A percentile compares a stretch with the other conserved stretches of the same genome.
Conservation (phyloP, 78 protist species). For the Tieghemostelium lacteum region DNA sequence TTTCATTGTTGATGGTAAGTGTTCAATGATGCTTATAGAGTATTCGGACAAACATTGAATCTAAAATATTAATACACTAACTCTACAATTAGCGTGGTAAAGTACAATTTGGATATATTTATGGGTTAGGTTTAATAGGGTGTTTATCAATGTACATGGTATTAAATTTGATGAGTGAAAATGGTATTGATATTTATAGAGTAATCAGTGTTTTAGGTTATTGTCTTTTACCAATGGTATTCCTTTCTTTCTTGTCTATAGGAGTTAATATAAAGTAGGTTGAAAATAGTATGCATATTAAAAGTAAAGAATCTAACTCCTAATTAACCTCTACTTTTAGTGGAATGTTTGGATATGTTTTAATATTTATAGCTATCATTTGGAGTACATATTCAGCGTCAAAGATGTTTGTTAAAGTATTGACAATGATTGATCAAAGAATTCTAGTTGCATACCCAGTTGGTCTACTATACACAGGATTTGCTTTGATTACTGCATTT, state of each 20-base stretch:
- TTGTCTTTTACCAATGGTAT: conserved; percentile 94
- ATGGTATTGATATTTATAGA: conserved; percentile 69
- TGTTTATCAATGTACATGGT: conserved; percentile 87
- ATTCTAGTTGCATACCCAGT: conserved; percentile 92
- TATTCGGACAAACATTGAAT: not conserved
- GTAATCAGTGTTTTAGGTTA: conserved; percentile 92
- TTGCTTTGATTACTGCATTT: conserved; percentile 91
- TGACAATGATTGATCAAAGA: conserved; percentile 83
- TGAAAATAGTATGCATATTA: not conserved
- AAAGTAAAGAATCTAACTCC: not conserved
- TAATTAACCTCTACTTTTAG: conserved; percentile 13
- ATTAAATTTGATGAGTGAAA: conserved; percentile 81
- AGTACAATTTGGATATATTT: conserved; percentile 94
- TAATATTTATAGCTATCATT: conserved; percentile 55
- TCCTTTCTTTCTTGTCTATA: conserved; percentile 83
- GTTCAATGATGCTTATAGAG: too few species aligned
- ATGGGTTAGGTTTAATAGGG: conserved; percentile 92
- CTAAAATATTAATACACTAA: not conserved
- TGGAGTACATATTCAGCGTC: conserved; percentile 93
- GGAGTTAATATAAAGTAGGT: conserved; percentile 60
- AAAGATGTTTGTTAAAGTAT: conserved; percentile 85
- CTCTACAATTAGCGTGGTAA: conserved; percentile 83
- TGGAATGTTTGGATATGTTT: conserved; percentile 58
- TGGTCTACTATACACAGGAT: conserved; percentile 88
- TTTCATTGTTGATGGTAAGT: conserved; percentile 86